Evolutionary conservation across 108 stramenopile species (phyloP).

Genomic region (Fistulifera solaris): DNA sequence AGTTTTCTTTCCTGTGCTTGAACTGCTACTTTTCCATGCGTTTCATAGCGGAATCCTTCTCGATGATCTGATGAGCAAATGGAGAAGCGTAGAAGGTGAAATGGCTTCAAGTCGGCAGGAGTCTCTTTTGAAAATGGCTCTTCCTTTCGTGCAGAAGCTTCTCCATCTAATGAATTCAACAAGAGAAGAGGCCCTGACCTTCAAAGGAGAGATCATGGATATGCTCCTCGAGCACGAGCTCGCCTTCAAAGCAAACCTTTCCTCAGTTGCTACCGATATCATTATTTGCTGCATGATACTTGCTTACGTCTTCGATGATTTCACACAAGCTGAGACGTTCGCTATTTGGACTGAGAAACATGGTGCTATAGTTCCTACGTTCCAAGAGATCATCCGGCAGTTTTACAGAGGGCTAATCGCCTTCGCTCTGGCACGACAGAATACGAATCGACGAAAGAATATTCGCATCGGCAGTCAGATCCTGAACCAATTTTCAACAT

Average conservation of each 20-base stretch:
- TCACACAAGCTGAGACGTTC: background rate
- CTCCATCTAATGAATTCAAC: conserved; percentile 7
- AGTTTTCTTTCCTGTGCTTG: conserved; percentile 17
- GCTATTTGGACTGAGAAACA: background rate
- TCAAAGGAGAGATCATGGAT: conserved; percentile 9
- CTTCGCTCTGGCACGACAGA: background rate
- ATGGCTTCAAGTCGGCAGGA: conserved; percentile 4
- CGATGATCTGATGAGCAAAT: background rate
- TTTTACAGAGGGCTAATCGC: background rate
- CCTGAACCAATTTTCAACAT: background rate
- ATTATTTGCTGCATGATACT: background rate
- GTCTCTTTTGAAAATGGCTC: background rate
- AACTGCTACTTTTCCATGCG: conserved; percentile 5
- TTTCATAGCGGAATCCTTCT: conserved; percentile 1
- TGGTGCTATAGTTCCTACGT: background rate
- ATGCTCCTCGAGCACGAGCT: background rate
- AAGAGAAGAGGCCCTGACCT: conserved; percentile 5
- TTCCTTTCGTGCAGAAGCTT: background rate
- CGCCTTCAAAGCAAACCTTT: no score
- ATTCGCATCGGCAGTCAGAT: conserved; percentile 2
- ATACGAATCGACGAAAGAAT: background rate
- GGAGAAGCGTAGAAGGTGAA: background rate
- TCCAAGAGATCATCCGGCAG: no score
- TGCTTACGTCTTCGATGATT: conserved; percentile 8
- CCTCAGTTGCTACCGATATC: background rate